Evolutionary conservation across 2,329 filamentous ascomycete species (phyloP), one percentile per base, ranked within the genome.

Genomic region (Orbilia javanica): DNA sequence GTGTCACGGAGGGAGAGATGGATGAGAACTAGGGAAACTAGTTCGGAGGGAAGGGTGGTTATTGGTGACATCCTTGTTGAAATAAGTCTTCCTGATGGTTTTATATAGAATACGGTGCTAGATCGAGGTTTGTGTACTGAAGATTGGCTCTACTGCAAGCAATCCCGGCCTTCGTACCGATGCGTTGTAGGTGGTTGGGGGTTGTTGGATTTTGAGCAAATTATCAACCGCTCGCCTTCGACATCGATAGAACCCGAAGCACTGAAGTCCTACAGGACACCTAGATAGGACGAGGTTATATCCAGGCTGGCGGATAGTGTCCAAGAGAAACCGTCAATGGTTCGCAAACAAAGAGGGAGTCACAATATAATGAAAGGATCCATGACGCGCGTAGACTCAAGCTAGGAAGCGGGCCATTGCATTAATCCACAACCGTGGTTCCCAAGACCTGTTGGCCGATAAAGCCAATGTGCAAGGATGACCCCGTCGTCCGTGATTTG

Each of bases 191-290:
- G 62, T 57, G 39, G 62, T 63, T 44, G 42, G 63, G 31, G 15
- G 20, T 20, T 74, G 70, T 74, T 74, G 70, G 63, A 68, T 63
- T 67, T 74, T 73, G 39, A 27, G 11, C 34, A 15, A n/a, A 22
- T 11, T 36, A 4, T 20, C 20, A 34, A 60, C 55, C 5, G 42
- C 4, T 44, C 11, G 18, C 18, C 42, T 18, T 44, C n/a, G 52
- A 57, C n/a, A 39, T 15, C 20, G 31, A 10, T 39, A 8, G 29
- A 22, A 36, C 22, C 11, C 29, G 42, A 60, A 36, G n/a, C 29
- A 2, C 29, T 42, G 55, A 13, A 10, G 42, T 44, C 42, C n/a
- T 20, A 44, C 4, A 20, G 15, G 42, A 8, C n/a, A n/a, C 42
- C 42, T 10, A n/a, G 34, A 39, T 7, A 31, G 18, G 27, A 39